phyloP scores from a whole-genome alignment of 176 grass and related monocot genomes.

The Zizania latifolia region DNA sequence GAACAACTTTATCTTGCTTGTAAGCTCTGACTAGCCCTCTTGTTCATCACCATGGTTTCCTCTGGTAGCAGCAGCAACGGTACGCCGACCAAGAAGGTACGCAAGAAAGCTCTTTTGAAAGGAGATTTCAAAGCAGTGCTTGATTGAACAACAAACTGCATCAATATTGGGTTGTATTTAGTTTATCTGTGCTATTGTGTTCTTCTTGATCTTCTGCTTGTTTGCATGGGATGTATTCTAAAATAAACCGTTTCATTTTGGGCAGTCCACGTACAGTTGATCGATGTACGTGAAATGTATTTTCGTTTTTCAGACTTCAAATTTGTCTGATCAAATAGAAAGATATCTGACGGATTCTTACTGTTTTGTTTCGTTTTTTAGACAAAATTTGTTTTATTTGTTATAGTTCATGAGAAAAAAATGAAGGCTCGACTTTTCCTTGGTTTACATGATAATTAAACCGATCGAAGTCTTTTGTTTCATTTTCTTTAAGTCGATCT shows the following conservation, averaged over 20 bases:
- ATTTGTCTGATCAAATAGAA: background rate
- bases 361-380: background rate
- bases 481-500: background rate
- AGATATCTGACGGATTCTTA: background rate
- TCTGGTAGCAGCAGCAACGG: background rate
- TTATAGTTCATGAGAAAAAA: too few species aligned
- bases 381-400: too few species aligned
- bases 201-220: background rate
- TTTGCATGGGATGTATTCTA: background rate
- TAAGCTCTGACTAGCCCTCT: background rate
- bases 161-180: background rate
- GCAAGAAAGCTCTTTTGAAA: background rate
- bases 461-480: background rate
- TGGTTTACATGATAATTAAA: background rate
- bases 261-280: background rate
- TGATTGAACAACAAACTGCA: background rate
- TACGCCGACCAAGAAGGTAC: background rate
- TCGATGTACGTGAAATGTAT: background rate
- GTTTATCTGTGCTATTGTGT: background rate
- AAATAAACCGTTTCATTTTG: background rate
- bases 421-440: too few species aligned
- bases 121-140: background rate
- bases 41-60: background rate
- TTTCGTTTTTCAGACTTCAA: background rate
- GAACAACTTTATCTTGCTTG: too few species aligned